Conservation (phyloP, 495 filamentous ascomycete species). For the Hypoxylon subgilvum region DNA sequence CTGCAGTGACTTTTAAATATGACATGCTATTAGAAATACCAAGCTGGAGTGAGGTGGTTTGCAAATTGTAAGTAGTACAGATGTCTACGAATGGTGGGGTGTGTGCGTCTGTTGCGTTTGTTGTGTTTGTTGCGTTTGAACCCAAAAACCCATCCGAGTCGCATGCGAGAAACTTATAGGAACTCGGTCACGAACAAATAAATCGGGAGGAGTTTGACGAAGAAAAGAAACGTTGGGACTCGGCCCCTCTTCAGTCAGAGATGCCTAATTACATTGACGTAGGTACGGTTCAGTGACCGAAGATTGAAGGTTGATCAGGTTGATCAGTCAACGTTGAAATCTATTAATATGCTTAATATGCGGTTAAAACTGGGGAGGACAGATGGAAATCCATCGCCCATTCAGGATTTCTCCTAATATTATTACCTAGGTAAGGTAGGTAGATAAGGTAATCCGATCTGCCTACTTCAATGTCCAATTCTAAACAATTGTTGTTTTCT, state of each 20-base stretch:
- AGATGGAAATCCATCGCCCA: not conserved
- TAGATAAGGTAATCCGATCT: not conserved
- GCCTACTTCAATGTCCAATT: no score
- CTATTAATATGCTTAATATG: conserved; percentile 33
- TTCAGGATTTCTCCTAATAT: conserved; percentile 7
- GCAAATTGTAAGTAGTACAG: not conserved
- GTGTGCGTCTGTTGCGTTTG: not conserved
- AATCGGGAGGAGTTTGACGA: no score
- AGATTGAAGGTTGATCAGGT: no score
- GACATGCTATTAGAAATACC: conserved; percentile 9
- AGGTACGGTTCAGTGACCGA: conserved; percentile 6
- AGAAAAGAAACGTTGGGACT: no score
- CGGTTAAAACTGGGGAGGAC: conserved; percentile 27
- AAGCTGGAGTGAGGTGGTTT: not conserved
- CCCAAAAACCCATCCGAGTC: no score
- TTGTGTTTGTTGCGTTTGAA: no score
- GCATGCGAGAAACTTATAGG: no score
- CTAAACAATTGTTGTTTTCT: not conserved
- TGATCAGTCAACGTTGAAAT: not conserved
- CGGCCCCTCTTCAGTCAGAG: no score
- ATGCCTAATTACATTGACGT: no score
- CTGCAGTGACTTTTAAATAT: conserved; percentile 6
- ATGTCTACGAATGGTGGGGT: conserved; percentile 12
- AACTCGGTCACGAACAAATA: no score
- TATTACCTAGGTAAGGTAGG: conserved; percentile 14